phyloP scores from a whole-genome alignment of 2,329 filamentous ascomycete species.

The Scortechinia acanthostroma region DNA sequence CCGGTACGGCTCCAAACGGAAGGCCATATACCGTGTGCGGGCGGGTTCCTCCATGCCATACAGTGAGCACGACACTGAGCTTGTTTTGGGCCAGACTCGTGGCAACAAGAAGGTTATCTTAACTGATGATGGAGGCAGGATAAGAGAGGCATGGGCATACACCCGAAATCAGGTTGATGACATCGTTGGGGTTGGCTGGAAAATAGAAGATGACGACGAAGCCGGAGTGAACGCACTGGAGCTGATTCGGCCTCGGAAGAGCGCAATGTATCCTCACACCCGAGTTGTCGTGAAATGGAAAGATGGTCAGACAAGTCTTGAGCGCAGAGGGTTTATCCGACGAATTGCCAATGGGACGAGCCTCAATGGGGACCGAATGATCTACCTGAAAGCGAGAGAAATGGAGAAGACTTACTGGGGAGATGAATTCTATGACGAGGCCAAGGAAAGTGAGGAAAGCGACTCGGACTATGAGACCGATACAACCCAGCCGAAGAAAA shows the following conservation, averaged over 20 bases:
- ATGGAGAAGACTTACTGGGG: neutral
- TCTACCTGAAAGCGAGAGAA: constrained; percentile 1
- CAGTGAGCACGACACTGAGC: neutral
- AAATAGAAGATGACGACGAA: neutral
- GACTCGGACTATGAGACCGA: neutral
- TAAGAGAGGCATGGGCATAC: neutral
- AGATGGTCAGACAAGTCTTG: neutral
- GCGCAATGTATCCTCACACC: neutral
- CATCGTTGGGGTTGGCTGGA: neutral
- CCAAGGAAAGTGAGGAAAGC: neutral
- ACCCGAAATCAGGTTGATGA: neutral
- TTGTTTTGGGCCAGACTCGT: neutral
- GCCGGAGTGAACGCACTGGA: neutral
- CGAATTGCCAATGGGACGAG: neutral
- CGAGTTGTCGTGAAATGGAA: neutral
- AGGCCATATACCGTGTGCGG: neutral
- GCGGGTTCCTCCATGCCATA: neutral
- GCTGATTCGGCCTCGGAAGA: neutral
- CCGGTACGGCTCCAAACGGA: neutral
- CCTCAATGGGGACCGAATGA: neutral
- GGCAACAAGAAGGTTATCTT: neutral
- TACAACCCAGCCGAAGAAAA: neutral
- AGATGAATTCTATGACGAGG: no score
- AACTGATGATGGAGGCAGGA: neutral
- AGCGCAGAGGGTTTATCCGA: neutral